Conservation (phyloP, 148 eudicot genomes). For the Fagopyrum homotropicum region DNA sequence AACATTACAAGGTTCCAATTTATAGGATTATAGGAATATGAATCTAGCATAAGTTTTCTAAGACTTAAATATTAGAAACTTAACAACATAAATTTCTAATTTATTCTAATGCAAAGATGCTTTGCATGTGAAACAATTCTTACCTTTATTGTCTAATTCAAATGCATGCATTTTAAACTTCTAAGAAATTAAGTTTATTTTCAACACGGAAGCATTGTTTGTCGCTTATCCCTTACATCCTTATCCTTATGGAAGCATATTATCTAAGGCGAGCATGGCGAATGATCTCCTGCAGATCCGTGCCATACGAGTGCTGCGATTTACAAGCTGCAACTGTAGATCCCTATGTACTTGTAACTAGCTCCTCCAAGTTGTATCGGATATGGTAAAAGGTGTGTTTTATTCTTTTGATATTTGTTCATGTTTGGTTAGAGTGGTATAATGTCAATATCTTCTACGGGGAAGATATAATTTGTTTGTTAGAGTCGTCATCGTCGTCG, state of each 20-base stretch:
- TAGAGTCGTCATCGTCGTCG: conserved; percentile 14
- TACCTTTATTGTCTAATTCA: no score
- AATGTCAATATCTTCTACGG: background rate
- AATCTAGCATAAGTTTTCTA: no score
- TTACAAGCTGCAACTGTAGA: background rate
- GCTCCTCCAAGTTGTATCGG: background rate
- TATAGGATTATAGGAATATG: no score
- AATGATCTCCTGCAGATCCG: background rate
- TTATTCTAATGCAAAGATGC: no score
- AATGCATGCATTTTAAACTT: no score
- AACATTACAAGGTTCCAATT: no score
- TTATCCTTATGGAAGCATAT: background rate
- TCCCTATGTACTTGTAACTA: background rate
- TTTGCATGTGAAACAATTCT: no score
- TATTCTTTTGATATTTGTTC: background rate
- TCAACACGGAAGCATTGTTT: background rate
- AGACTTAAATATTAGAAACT: no score
- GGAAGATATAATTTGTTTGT: background rate
- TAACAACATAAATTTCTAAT: no score
- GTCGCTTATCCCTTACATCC: background rate
- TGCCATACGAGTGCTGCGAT: background rate
- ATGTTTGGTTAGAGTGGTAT: background rate
- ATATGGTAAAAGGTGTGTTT: background rate
- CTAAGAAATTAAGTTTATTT: no score
- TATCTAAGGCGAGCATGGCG: background rate